A percentile compares a stretch with the other conserved stretches of the same genome.
These are phyloP conservation scores for Centella asiatica DNA, from an alignment of 129 eudicot species.

Conservation along the genomic window DNA sequence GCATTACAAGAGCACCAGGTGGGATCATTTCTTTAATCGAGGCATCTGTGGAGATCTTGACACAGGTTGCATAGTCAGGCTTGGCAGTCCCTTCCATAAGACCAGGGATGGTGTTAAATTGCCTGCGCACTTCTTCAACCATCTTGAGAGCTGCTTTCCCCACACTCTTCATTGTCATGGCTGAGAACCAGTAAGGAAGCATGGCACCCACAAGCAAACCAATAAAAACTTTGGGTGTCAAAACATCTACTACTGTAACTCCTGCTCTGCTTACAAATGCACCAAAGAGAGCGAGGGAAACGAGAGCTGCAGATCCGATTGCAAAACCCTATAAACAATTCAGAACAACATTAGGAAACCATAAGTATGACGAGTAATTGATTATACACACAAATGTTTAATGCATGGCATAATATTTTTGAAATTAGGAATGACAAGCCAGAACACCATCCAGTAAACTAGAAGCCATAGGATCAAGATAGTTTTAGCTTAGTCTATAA, in stretches of 20 bases:
- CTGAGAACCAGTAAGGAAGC: constrained; percentile 39
- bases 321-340: constrained; percentile 26
- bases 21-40: constrained; percentile 38
- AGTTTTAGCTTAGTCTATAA: too few species aligned
- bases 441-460: too few species aligned
- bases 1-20: constrained; percentile 52
- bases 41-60: constrained; percentile 46
- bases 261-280: constrained; percentile 38
- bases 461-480: too few species aligned
- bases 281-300: constrained; percentile 34
- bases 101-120: constrained; percentile 46
- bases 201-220: constrained; percentile 35
- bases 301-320: constrained; percentile 38
- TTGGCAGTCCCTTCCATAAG: constrained; percentile 43
- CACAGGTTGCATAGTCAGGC: constrained; percentile 46
- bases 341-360: background rate
- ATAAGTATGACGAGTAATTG: too few species aligned
- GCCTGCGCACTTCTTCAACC: constrained; percentile 50
- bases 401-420: too few species aligned
- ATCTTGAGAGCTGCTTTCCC: constrained; percentile 46
- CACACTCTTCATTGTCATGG: constrained; percentile 52
- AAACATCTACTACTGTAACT: constrained; percentile 25
- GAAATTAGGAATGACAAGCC: background rate
- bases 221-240: constrained; percentile 35
- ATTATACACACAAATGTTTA: too few species aligned